Base-by-base conservation (phyloP, 129 eudicot species). In the Chrysanthemum makinoi region DNA sequence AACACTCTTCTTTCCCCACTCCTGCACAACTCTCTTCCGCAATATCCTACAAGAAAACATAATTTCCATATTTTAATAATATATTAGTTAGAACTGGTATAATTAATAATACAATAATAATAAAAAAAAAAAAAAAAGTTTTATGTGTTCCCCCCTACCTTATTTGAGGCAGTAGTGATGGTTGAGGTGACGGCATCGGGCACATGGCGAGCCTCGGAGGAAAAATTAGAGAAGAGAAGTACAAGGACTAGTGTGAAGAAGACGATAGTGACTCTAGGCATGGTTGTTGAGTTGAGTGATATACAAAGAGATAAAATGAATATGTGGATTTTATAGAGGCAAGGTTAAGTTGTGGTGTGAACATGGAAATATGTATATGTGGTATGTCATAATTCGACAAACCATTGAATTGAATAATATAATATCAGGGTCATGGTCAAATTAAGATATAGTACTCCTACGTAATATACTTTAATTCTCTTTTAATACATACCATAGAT, bases 11-110 rank as follows among this genome's bases (percentile, higher is more conserved):
- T 33, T 69, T 76, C 55, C 10, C 75, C 2, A 61, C 47, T 30
- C 80, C 80, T 61, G 15, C 69, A 19, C 80, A 76, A 69, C 33
- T 68, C 10, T 76, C 75, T 61, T 76, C 65, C 68, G 20, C 80
- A 49, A 68, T 18, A 15, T 10, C 69, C 80, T 68, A 61, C 16
- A 76, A 60, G 3, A 35, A 76, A 68, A 48, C 1, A 9, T 17
- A 50, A 22, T 19, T 58, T 14, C 48, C 3, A 60, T 2, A 30
- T 68, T 10, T n/a, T n/a, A 2, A 48, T 2, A 28, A 0, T 20
- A 4, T 2, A 12, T 18, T 15, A 16, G 11, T 28, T 28, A 28
- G 33, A 28, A 4, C 33, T 30, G 35, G 35, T 30, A 30, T 0
- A 1, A 4, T 30, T 30, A 30, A 28, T 28, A 28, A 4, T n/a